Evolutionary conservation across 2,329 filamentous ascomycete genomes (phyloP).

Genomic region (Coccinonectria pachysandricola): DNA sequence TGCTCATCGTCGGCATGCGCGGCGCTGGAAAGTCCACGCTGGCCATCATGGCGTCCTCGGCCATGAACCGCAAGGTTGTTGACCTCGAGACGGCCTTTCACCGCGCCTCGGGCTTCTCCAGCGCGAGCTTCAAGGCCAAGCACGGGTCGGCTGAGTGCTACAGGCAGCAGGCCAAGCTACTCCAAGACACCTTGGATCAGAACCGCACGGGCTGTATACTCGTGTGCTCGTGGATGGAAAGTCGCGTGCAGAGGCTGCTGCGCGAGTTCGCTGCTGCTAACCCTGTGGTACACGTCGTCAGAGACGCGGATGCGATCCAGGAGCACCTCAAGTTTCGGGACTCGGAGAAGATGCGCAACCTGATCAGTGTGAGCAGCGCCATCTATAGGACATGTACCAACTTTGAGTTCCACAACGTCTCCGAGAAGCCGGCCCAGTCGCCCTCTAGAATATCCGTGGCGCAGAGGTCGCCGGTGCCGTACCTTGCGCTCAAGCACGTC

Average conservation of each 20-base stretch:
- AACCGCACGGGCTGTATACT: slow-evolving; percentile 55
- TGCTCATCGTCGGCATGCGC: slow-evolving; percentile 62
- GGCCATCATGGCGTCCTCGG: slow-evolving; percentile 63
- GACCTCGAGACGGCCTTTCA: slow-evolving; percentile 61
- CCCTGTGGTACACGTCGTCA: slow-evolving; percentile 60
- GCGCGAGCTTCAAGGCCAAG: slow-evolving; percentile 51
- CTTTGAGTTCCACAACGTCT: slow-evolving; percentile 67
- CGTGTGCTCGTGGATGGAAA: slow-evolving; percentile 63
- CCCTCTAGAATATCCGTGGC: slow-evolving; percentile 14
- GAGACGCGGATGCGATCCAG: slow-evolving; percentile 55
- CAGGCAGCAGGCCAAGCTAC: slow-evolving; percentile 49
- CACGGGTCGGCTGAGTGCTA: slow-evolving; percentile 55
- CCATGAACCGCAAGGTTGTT: slow-evolving; percentile 56
- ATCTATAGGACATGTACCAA: slow-evolving; percentile 60
- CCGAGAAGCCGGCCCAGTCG: slow-evolving; percentile 35
- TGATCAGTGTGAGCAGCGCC: slow-evolving; percentile 45
- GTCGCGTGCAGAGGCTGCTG: slow-evolving; percentile 48
- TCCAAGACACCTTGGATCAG: slow-evolving; percentile 48
- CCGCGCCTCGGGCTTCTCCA: slow-evolving; percentile 50
- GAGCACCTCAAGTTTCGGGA: slow-evolving; percentile 49
- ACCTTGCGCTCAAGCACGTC: slow-evolving; percentile 56
- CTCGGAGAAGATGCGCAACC: slow-evolving; percentile 43
- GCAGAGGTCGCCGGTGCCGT: slow-evolving; percentile 39
- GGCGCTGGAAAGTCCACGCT: slow-evolving; percentile 68
- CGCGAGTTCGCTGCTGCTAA: slow-evolving; percentile 52